Conservation (phyloP, 192 early-diverging fungal species). For the Rhizoclosmatium globosum region DNA sequence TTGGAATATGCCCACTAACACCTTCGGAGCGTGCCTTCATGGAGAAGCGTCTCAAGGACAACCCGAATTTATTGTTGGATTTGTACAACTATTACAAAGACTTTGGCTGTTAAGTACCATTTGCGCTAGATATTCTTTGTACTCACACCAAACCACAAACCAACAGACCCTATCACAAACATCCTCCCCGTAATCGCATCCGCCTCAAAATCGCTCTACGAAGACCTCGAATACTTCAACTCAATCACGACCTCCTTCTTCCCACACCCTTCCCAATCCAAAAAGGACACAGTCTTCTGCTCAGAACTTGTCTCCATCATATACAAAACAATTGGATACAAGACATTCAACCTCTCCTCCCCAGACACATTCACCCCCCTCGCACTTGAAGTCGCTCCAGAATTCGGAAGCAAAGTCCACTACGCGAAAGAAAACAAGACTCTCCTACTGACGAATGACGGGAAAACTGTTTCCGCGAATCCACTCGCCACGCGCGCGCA, state of each 20-base stretch:
- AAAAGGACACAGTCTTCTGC: conserved; percentile 45
- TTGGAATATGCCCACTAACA: conserved; percentile 40
- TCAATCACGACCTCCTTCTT: conserved; percentile 20
- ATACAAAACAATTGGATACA: conserved; percentile 31
- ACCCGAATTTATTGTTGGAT: conserved; percentile 26
- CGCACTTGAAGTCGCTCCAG: conserved; percentile 40
- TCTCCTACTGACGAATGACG: conserved; percentile 8
- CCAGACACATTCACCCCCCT: conserved; percentile 49
- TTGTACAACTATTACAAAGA: conserved; percentile 44
- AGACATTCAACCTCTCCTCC: conserved; percentile 21
- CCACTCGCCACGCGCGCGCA: conserved; percentile 6
- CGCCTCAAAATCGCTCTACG: conserved; percentile 37
- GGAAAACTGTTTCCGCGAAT: background rate
- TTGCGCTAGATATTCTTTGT: background rate
- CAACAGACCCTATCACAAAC: conserved; percentile 34
- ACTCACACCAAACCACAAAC: no score
- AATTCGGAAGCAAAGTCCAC: conserved; percentile 25
- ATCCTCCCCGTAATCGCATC: conserved; percentile 42
- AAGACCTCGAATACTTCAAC: conserved; percentile 23
- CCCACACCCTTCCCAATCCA: conserved; percentile 9
- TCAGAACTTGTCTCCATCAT: conserved; percentile 45
- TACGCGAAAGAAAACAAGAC: conserved; percentile 33
- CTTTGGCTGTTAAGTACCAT: conserved; percentile 32
- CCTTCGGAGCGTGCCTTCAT: conserved; percentile 20
- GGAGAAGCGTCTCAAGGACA: conserved; percentile 1